These are phyloP conservation scores for Aristolochia californica DNA, from an alignment of 164 flowering plant genomes.

Conservation along the genomic window DNA sequence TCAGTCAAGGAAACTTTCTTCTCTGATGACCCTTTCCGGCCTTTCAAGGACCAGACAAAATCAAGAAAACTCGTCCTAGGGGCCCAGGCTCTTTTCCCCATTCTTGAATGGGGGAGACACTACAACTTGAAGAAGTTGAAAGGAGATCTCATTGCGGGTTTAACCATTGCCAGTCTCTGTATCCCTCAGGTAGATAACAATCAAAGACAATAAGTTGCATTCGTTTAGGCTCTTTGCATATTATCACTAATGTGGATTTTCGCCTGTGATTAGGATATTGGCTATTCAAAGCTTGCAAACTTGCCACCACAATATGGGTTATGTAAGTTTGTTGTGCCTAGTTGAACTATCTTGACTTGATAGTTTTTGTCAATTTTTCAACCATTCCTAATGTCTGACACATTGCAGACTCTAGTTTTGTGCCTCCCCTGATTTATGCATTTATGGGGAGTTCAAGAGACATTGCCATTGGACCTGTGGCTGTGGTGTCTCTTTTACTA, in stretches of 20 bases:
- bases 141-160: conserved; percentile 71
- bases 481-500: conserved; percentile 80
- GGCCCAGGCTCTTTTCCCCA: conserved; percentile 57
- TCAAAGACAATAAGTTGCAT: not conserved
- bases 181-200: conserved; percentile 61
- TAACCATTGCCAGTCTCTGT: conserved; percentile 82
- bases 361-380: not conserved
- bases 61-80: conserved; percentile 48
- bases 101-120: conserved; percentile 52
- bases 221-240: not conserved
- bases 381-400: not conserved
- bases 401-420: conserved; percentile 77
- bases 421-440: conserved; percentile 94
- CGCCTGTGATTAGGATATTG: conserved; percentile 44
- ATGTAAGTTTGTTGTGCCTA: conserved; percentile 34
- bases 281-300: conserved; percentile 61
- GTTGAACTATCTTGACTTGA: not conserved
- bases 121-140: conserved; percentile 42
- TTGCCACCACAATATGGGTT: conserved; percentile 56
- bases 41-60: conserved; percentile 55
- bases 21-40: conserved; percentile 64
- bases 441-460: conserved; percentile 97
- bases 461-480: conserved; percentile 94
- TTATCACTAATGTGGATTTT: not conserved
- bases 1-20: conserved; percentile 60